Percentiles rank a stretch among this genome's conserved stretches.
These are phyloP conservation scores for Berberis thunbergii DNA, from an alignment of 164 flowering plant species.

Conservation along the genomic window DNA sequence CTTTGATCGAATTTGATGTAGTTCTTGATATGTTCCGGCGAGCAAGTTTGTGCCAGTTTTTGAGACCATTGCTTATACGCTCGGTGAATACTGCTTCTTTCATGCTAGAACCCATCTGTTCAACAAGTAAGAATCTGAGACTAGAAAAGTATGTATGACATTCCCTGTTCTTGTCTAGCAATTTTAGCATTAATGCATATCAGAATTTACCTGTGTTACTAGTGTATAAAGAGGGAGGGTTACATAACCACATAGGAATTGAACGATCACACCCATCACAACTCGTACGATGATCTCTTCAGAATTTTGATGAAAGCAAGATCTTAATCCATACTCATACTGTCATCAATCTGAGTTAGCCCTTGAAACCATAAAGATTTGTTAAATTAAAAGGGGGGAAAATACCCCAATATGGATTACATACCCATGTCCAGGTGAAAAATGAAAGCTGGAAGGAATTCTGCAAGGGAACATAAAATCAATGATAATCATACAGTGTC, in stretches of 20 bases:
- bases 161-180: not conserved
- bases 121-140: not conserved
- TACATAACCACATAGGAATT: slow-evolving; percentile 59
- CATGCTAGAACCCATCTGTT: slow-evolving; percentile 68
- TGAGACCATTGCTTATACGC: slow-evolving; percentile 37
- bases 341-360: slow-evolving; percentile 20
- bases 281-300: slow-evolving; percentile 42
- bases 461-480: slow-evolving; percentile 28
- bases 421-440: slow-evolving; percentile 68
- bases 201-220: slow-evolving; percentile 49
- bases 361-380: not conserved
- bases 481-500: not conserved
- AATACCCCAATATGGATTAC: slow-evolving; percentile 5
- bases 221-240: slow-evolving; percentile 64
- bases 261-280: slow-evolving; percentile 42
- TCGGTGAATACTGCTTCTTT: slow-evolving; percentile 43
- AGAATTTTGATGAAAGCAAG: slow-evolving; percentile 46
- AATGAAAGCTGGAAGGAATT: slow-evolving; percentile 70
- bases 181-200: no score
- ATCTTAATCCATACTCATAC: slow-evolving; percentile 49
- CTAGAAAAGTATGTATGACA: not conserved
- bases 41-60: slow-evolving; percentile 36
- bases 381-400: not conserved
- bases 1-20: slow-evolving; percentile 9
- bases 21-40: slow-evolving; percentile 16